Percentiles rank a stretch among this genome's conserved stretches.
Conservation (phyloP, 208 protist species). For the Leishmania martiniquensis region DNA sequence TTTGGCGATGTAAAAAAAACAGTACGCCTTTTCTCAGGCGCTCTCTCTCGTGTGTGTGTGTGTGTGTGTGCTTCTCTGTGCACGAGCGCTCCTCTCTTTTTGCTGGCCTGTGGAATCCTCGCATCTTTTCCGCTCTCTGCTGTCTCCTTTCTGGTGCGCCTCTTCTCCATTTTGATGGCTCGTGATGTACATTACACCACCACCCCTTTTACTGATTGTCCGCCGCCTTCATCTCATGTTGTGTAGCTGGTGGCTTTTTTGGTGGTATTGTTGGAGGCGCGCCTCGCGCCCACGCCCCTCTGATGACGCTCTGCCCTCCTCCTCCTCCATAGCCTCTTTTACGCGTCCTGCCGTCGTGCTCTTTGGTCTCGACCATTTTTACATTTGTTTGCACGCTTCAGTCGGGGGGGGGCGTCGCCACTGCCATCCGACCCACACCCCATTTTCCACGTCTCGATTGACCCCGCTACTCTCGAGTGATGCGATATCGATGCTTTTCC, state of each 20-base stretch:
- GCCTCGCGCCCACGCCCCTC: too few relatives aligned
- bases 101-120: not conserved
- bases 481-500: not conserved
- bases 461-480: not conserved
- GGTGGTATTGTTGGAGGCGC: too few relatives aligned
- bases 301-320: not conserved
- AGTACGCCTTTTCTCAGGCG: too few relatives aligned
- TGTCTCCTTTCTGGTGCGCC: not conserved
- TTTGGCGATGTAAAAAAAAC: not conserved
- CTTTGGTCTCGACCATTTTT: not conserved
- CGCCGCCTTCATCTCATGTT: not conserved
- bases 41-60: not conserved
- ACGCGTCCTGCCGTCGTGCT: not conserved
- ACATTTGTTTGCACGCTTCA: not conserved
- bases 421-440: not conserved
- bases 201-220: too few relatives aligned
- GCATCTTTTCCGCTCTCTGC: not conserved
- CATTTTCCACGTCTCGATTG: not conserved
- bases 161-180: slow-evolving; percentile 1
- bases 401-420: not conserved
- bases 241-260: too few relatives aligned
- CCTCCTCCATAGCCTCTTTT: not conserved
- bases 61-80: not conserved
- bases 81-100: not conserved
- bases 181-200: not conserved